Evolutionary conservation across 2,329 filamentous ascomycete genomes (phyloP), one percentile per base, ranked within the genome.

Genomic region (Pyricularia pennisetigena): DNA sequence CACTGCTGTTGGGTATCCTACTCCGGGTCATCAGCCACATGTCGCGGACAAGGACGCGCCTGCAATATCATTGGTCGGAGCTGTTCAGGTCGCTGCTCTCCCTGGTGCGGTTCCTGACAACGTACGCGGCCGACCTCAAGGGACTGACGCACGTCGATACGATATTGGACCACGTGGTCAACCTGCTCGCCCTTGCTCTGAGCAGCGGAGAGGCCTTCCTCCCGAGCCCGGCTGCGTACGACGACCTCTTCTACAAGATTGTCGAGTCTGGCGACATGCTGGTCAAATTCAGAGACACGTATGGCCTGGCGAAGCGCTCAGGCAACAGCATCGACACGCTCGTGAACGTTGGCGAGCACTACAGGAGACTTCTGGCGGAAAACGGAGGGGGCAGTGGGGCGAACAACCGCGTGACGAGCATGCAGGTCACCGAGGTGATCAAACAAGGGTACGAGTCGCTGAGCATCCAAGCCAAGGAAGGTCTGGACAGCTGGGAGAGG

Each of bases 191-290:
- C 1, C 85, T 97, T 57, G 91, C 92, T 2, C 83, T 99, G 8
- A 95, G 92, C 1, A 87, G 88, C 2, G 95, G 95, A 7, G 95
- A 98, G 76, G 89, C 91, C 2, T 98, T 99, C 78, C 84, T 99
- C 8, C 95, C 94, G 0, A 92, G 91, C 32, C 89, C 93, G 0
- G 86, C 91, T 23, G 89, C 92, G 1, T 98, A 98, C 78, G 95
- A 99, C 74, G 95, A 99, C 75, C 83, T 99, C 0, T 98, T 99
- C 80, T 99, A 99, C 86, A 99, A 99, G 79, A 86, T 98, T 1
- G 93, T 98, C 29, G 95, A 99, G 78, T 91, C 90, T 1, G 93
- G 94, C 12, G 92, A 97, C 65, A 85, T 92, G 14, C 84, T 98
- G 26, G 81, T 85, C 35, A 93, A 92, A 75, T 97, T 98, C 79